Conservation (phyloP, 768 basidiomycete genomes). For the Pleurotus djamor region DNA sequence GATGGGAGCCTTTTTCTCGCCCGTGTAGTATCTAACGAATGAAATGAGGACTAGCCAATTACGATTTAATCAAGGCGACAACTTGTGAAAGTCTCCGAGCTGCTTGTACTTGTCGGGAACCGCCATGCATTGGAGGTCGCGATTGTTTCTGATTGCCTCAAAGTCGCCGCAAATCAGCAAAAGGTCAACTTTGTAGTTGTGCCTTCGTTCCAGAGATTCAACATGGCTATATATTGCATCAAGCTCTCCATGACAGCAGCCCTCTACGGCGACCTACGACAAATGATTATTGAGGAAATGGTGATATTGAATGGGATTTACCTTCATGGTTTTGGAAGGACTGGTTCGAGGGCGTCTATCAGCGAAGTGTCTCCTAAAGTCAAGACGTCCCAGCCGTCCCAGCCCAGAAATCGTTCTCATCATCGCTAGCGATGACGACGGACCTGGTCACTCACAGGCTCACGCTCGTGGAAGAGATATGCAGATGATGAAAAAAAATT, state of each 20-base stretch:
- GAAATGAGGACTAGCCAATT: not conserved
- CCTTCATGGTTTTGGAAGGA: not conserved
- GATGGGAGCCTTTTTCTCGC: conserved; percentile 76
- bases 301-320: not conserved
- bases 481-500: too few species aligned
- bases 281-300: too few species aligned
- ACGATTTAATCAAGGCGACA: conserved; percentile 16
- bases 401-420: too few species aligned
- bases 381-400: too few species aligned
- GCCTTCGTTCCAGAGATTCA: conserved; percentile 52
- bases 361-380: too few species aligned
- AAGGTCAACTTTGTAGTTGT: conserved; percentile 73
- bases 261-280: conserved; percentile 80
- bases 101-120: conserved; percentile 87
- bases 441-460: too few species aligned
- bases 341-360: not conserved
- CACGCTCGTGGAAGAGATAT: too few species aligned
- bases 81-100: conserved; percentile 85
- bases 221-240: conserved; percentile 83
- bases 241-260: conserved; percentile 95
- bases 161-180: conserved; percentile 97
- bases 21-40: conserved; percentile 76
- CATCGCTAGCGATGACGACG: too few species aligned
- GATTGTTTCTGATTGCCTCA: conserved; percentile 82
- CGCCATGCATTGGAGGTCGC: conserved; percentile 88